These are phyloP conservation scores for Amphibolis antarctica DNA, from an alignment of 106 monocot species.

Conservation along the genomic window DNA sequence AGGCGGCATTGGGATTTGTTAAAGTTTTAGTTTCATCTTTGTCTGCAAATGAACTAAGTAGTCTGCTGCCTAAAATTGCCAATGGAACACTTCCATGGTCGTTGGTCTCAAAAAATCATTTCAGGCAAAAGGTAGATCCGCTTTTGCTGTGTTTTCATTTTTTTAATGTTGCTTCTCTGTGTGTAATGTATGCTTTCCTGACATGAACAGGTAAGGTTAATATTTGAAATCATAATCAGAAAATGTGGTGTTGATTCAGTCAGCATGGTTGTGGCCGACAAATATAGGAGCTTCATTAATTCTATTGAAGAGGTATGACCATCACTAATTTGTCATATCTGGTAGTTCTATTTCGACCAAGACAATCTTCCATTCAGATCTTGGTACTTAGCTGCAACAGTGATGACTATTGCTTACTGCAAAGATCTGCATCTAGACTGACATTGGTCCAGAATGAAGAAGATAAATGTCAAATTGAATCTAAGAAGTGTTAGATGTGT, in stretches of 20 bases:
- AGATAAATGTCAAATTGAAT: no score
- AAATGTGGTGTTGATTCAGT: slow-evolving; percentile 70
- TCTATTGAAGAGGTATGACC: slow-evolving; percentile 40
- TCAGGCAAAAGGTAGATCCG: slow-evolving; percentile 63
- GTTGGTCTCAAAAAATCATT: slow-evolving; percentile 80
- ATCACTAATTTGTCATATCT: background rate
- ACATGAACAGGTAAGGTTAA: slow-evolving; percentile 52
- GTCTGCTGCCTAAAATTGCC: slow-evolving; percentile 50
- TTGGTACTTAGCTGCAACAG: no score
- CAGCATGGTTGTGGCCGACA: slow-evolving; percentile 30
- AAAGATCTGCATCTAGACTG: no score
- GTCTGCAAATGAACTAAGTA: slow-evolving; percentile 29
- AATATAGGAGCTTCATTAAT: slow-evolving; percentile 60
- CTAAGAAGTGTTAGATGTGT: no score
- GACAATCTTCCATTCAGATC: no score
- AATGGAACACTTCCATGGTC: slow-evolving; percentile 77
- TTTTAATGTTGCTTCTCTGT: background rate
- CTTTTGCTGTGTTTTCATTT: background rate
- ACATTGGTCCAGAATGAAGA: no score
- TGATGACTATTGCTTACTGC: no score
- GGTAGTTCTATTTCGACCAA: background rate
- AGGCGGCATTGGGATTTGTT: slow-evolving; percentile 85
- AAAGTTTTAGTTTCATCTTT: slow-evolving; percentile 79
- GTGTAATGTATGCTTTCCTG: background rate
- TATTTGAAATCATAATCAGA: slow-evolving; percentile 82